Base-by-base conservation (phyloP, 2,329 filamentous ascomycete genomes). In the Colletotrichum shisoi region DNA sequence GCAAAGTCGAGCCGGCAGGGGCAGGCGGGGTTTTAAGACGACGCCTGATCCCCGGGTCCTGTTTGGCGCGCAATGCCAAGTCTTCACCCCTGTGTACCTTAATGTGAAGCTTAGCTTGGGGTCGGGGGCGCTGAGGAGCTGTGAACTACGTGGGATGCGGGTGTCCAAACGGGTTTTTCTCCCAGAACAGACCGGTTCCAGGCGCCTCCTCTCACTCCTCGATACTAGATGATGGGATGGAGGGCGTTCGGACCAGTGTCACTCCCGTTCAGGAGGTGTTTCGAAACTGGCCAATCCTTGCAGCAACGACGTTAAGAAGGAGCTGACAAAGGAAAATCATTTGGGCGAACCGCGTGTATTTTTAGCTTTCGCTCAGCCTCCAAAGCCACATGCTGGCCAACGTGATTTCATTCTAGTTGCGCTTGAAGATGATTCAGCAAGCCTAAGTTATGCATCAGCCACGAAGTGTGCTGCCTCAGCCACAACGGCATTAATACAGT, bases 31-130 rank as follows among this genome's bases (percentile, higher is more conserved):
- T 57, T 67, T 34, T 15, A 27, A 56, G 27, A 42, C 19, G 21
- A 42, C 46, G 63, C 31, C 15, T 46, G 44, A 40, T 52, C 27
- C 60, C 53, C 46, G 21, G 59, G 40, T 42, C 34, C 52, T 56
- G 34, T 42, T 42, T 42, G 21, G 42, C 56, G 7, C 6, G n/a
- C 27, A 51, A 56, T 65, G 65, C 61, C 65, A 68, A 68, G 65
- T 60, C 56, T 51, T 49, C 61, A 68, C 65, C 65, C 62, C 56
- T 17, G 65, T 51, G 49, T 65, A 68, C 61, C 62, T 68, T 68
- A 68, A 56, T 64, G 27, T 49, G 61, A 68, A 68, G 65, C 65
- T 65, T 54, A 49, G 54, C 49, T 44, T 45, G 56, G 56, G 24
- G 53, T 4, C 61, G 19, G 45, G 56, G 62, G 34, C 24, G 9